Percentiles rank a stretch among this genome's conserved stretches.
phyloP scores from a whole-genome alignment of 768 basidiomycete species.

The Phaffia tasmanica region DNA sequence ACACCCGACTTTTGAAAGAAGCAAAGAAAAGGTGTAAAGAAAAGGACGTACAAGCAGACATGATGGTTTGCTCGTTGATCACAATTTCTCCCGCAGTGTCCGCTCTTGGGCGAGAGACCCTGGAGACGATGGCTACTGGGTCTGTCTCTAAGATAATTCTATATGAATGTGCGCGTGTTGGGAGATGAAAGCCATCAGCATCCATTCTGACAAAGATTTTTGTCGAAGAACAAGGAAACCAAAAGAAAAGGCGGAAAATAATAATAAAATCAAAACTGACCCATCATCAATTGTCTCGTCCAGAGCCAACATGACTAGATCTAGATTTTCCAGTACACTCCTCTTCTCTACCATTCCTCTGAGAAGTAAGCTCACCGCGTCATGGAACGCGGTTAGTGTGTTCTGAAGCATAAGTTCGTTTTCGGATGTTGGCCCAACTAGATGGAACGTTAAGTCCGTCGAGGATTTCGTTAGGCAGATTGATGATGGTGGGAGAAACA shows the following conservation, averaged over 20 bases:
- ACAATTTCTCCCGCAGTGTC: constrained; percentile 84
- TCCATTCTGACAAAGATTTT: too few relatives aligned
- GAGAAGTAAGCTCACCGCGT: constrained; percentile 73
- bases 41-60: constrained; percentile 70
- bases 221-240: not conserved
- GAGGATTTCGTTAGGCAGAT: constrained; percentile 88
- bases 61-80: constrained; percentile 94
- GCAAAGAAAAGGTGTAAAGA: not conserved
- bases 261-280: constrained; percentile 44
- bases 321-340: constrained; percentile 84
- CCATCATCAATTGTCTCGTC: constrained; percentile 98
- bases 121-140: constrained; percentile 81
- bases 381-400: constrained; percentile 72
- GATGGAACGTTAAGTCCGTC: constrained; percentile 88
- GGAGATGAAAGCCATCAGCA: not conserved
- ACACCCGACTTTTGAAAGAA: not conserved
- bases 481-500: constrained; percentile 69
- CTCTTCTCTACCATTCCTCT: constrained; percentile 91
- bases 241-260: not conserved
- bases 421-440: constrained; percentile 72
- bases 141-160: constrained; percentile 98
- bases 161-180: not conserved
- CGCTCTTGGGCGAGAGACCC: constrained; percentile 82
- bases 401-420: constrained; percentile 92
- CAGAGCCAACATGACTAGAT: constrained; percentile 77